A percentile compares a stretch with the other conserved stretches of the same genome.
Conservation (phyloP, 2,329 filamentous ascomycete genomes). For the Neopestalotiopsis sp. region DNA sequence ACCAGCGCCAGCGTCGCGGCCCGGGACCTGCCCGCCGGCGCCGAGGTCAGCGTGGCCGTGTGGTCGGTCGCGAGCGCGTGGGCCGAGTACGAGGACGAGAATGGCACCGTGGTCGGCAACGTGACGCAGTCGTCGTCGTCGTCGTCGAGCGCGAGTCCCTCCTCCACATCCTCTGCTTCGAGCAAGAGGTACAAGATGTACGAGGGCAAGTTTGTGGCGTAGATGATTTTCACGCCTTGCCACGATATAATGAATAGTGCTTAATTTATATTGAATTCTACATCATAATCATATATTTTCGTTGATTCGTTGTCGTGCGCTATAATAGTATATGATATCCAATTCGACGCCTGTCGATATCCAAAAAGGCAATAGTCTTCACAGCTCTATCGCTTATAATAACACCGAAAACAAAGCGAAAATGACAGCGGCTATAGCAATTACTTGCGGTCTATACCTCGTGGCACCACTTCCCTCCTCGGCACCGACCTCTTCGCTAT, state of each 20-base stretch:
- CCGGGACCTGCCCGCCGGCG: constrained; percentile 38
- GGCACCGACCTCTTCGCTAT: constrained; percentile 49
- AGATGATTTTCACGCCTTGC: neutral
- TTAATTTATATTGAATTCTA: neutral
- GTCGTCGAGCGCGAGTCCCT: no score
- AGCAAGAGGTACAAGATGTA: constrained; percentile 26
- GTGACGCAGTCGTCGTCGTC: constrained; percentile 21
- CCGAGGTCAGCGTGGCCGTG: constrained; percentile 40
- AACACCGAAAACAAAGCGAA: neutral
- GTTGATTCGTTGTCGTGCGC: neutral
- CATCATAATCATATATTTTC: neutral
- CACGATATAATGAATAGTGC: neutral
- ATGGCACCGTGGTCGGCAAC: constrained; percentile 32
- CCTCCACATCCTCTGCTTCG: no score
- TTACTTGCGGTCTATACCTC: neutral
- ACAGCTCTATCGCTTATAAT: neutral
- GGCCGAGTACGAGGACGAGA: constrained; percentile 31
- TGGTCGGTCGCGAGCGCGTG: constrained; percentile 45
- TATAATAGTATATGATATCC: neutral
- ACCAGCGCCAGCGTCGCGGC: constrained; percentile 41
- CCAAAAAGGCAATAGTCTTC: neutral
- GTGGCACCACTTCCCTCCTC: constrained; percentile 23
- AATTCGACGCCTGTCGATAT: neutral
- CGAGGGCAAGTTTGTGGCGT: constrained; percentile 21
- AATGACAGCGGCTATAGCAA: neutral